Evolutionary conservation across 805 yeast genomes (phyloP), one percentile per base, ranked within the genome.

Genomic region (Lachancea sp.): DNA sequence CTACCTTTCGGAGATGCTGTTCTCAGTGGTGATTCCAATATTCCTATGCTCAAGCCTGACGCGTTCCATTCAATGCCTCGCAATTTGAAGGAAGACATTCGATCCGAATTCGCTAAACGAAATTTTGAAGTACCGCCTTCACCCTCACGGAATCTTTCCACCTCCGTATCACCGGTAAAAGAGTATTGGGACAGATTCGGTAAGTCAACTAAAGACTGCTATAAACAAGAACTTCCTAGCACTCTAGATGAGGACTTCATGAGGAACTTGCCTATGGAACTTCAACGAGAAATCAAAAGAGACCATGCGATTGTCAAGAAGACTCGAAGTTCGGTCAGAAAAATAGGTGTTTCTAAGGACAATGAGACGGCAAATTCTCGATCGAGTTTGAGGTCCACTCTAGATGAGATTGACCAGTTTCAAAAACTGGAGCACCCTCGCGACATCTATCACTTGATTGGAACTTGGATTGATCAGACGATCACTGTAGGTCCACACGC

Each of bases 211-310:
- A 22, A 45, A 5, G 44, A 18, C 12, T 36, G 38, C 4, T 22
- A 16, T 9, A 30, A 38, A 31, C 39, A 41, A 15, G 46, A 44
- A 2, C 47, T 59, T 22, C 65, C 63, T 6, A 54, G 54, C 35
- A 53, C 74, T n/a, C 70, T 82, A 30, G 88, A 87, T 54, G 70
- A 79, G 73, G 77, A 73, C 2, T 85, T 84, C 1, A 77, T 86
- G 55, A 68, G 73, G 11, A 75, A 72, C 38, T 63, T 89, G 8
- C 96, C 96, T 0, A 53, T 62, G 2, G 83, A 81, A 19, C 77
- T 89, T 3, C 79, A 79, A 52, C 52, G 63, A 1, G 96, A 89
- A 53, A 57, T 89, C 1, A 69, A 66, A 48, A 58, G 60, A 3
- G 87, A 83, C 49, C 56, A 82, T 26, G 53, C 66, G 7, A 65